phyloP scores from a whole-genome alignment of 1,284 basidiomycete genomes.

The Ganoderma resinaceum region DNA sequence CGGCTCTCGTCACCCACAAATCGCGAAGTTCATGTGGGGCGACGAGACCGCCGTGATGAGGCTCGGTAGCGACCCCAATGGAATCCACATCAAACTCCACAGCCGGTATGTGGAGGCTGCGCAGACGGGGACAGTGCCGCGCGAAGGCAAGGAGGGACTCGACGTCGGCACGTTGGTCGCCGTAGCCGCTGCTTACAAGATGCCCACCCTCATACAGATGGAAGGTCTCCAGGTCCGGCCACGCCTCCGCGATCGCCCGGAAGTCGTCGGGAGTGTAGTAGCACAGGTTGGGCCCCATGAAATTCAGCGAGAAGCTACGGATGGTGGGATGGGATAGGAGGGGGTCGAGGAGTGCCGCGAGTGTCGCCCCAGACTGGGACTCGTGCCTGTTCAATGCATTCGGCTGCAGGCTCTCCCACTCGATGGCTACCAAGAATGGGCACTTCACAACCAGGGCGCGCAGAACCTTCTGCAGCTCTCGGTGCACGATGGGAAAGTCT shows the following conservation, averaged over 20 bases:
- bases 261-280: background rate
- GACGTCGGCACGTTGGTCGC: background rate
- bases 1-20: too few relatives aligned
- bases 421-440: background rate
- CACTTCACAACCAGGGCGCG: background rate
- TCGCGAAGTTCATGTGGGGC: background rate
- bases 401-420: background rate
- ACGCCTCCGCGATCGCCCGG: background rate
- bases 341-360: background rate
- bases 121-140: background rate
- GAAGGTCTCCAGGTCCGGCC: slow-evolving; percentile 1
- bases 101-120: background rate
- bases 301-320: background rate
- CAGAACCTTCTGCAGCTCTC: background rate
- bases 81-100: background rate
- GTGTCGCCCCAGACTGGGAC: background rate
- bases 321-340: background rate
- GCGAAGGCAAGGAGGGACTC: background rate
- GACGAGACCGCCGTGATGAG: background rate
- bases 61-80: background rate
- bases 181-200: background rate
- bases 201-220: background rate
- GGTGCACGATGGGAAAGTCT: background rate
- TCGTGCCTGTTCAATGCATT: background rate
- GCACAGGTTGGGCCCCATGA: background rate